phyloP scores from a whole-genome alignment of 345 rosid species.

The Alliaria petiolata region DNA sequence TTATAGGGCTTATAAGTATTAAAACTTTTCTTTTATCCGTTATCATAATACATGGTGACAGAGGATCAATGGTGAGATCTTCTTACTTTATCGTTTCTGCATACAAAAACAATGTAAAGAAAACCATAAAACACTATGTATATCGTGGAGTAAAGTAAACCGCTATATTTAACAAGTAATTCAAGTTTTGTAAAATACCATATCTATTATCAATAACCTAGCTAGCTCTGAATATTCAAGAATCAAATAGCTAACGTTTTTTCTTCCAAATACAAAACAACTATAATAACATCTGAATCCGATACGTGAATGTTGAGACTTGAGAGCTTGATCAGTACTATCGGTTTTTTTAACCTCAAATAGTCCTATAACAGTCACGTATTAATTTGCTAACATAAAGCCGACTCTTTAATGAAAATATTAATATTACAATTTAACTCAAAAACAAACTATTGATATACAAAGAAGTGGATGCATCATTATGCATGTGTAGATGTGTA shows the following conservation, averaged over 20 bases:
- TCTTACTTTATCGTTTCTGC: too few species aligned
- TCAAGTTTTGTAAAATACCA: not conserved
- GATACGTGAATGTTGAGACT: not conserved
- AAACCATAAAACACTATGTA: too few species aligned
- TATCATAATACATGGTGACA: too few species aligned
- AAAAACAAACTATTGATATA: too few species aligned
- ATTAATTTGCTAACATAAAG: not conserved
- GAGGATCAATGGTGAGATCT: too few species aligned
- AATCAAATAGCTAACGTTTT: not conserved
- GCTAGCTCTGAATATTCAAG: not conserved
- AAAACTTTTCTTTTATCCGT: too few species aligned
- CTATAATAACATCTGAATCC: not conserved
- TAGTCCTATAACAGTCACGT: too few species aligned
- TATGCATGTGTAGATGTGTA: slow-evolving; percentile 23
- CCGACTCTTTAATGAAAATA: not conserved
- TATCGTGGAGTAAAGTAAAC: too few species aligned
- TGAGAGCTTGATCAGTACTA: too few species aligned
- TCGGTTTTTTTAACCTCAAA: too few species aligned
- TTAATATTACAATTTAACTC: too few species aligned
- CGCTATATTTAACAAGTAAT: not conserved
- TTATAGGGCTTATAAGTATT: not conserved
- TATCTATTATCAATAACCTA: not conserved
- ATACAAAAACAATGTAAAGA: too few species aligned
- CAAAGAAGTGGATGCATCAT: slow-evolving; percentile 12
- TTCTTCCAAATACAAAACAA: not conserved